Conservation (phyloP, 1,139 yeast genomes). For the Candida frijolesensis region DNA sequence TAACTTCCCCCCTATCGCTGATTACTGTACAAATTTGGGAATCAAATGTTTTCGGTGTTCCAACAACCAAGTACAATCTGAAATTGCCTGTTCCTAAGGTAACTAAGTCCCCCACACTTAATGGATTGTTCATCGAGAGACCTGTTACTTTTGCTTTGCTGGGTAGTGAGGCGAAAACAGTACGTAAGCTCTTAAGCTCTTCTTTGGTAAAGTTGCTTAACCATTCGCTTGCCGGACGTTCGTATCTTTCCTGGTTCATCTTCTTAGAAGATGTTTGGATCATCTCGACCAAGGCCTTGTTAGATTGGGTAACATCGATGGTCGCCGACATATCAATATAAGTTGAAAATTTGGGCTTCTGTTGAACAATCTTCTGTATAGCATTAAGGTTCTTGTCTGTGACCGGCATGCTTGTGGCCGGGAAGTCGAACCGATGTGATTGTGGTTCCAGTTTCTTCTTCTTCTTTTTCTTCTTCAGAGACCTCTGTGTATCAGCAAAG, state of each 20-base stretch:
- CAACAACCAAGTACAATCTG: slow-evolving; percentile 35
- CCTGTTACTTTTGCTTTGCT: slow-evolving; percentile 30
- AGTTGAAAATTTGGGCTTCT: background rate
- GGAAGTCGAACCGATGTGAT: no score
- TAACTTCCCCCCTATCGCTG: slow-evolving; percentile 57
- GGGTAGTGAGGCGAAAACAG: slow-evolving; percentile 19
- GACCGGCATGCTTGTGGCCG: no score
- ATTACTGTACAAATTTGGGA: slow-evolving; percentile 50
- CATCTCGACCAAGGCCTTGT: slow-evolving; percentile 6
- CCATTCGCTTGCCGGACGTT: slow-evolving; percentile 28
- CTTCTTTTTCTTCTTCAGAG: background rate
- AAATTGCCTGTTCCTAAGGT: slow-evolving; percentile 32
- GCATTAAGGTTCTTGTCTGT: background rate
- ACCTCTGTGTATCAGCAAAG: background rate
- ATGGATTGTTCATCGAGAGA: slow-evolving; percentile 23
- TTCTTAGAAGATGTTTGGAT: slow-evolving; percentile 6
- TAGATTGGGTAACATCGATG: slow-evolving; percentile 8
- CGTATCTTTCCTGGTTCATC: slow-evolving; percentile 18
- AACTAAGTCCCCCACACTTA: slow-evolving; percentile 44
- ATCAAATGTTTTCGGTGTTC: slow-evolving; percentile 30
- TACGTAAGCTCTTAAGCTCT: slow-evolving; percentile 8
- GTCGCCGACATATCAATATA: background rate
- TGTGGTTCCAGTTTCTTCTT: background rate
- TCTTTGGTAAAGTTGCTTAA: background rate
- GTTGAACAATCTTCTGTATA: background rate